phyloP scores from a whole-genome alignment of 768 basidiomycete species.

The Butyriboletus loyo region DNA sequence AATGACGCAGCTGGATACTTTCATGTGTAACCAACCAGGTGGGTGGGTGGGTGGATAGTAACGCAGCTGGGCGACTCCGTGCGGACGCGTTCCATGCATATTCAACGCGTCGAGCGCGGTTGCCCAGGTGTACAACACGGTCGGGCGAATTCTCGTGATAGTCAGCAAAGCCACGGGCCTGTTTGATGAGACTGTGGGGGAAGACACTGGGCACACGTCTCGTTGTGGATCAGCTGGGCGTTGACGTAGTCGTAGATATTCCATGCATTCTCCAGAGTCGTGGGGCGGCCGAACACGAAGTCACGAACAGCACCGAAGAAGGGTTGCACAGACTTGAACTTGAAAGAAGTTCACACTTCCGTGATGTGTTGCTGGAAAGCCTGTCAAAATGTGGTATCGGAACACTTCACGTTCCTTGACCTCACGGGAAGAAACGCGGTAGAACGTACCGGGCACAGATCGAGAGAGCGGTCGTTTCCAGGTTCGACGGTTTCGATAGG shows the following conservation, averaged over 20 bases:
- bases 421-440: background rate
- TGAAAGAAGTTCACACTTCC: slow-evolving; percentile 55
- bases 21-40: no score
- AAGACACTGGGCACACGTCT: slow-evolving; percentile 73
- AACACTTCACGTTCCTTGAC: slow-evolving; percentile 6
- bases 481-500: slow-evolving; percentile 89
- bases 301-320: slow-evolving; percentile 69
- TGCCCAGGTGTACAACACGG: no score
- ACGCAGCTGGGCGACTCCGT: no score
- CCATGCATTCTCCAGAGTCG: slow-evolving; percentile 70
- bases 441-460: slow-evolving; percentile 60
- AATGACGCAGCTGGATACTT: no score
- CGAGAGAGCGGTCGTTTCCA: slow-evolving; percentile 75
- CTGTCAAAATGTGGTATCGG: slow-evolving; percentile 30
- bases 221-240: slow-evolving; percentile 76
- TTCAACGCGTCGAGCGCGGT: no score
- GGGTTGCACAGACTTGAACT: slow-evolving; percentile 64
- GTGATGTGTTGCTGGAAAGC: slow-evolving; percentile 64
- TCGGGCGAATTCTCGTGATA: slow-evolving; percentile 79
- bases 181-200: slow-evolving; percentile 76
- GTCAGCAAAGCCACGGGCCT: slow-evolving; percentile 72
- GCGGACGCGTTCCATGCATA: no score
- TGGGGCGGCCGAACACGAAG: slow-evolving; percentile 66
- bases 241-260: slow-evolving; percentile 80
- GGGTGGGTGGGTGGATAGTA: no score